Conservation (phyloP, 2,329 filamentous ascomycete species). For the Xenoacremonium recifei region DNA sequence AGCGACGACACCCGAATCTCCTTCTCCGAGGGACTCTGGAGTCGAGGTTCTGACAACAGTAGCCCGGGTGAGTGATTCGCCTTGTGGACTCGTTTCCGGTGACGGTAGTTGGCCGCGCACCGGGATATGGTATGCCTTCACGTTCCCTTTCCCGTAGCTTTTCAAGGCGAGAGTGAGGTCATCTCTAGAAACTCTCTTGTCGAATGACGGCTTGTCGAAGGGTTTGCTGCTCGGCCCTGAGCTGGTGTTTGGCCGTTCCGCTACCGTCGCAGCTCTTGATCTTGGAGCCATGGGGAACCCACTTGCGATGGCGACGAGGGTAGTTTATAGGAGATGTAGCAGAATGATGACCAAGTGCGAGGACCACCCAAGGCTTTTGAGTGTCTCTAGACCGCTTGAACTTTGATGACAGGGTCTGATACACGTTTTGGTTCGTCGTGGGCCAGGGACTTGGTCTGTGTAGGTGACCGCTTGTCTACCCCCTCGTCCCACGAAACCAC, state of each 20-base stretch:
- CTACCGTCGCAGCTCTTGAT: constrained; percentile 23
- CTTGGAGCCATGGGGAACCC: constrained; percentile 21
- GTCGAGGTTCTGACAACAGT: constrained; percentile 39
- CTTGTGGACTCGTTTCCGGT: constrained; percentile 39
- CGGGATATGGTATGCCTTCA: constrained; percentile 40
- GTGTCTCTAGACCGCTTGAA: constrained; percentile 18
- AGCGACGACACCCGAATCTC: constrained; percentile 33
- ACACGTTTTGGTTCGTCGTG: constrained; percentile 23
- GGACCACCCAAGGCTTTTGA: constrained; percentile 22
- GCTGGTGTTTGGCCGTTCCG: constrained; percentile 22
- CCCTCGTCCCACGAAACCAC: constrained; percentile 24
- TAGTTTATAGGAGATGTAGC: constrained; percentile 20
- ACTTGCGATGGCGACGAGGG: constrained; percentile 13
- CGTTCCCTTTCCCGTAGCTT: constrained; percentile 28
- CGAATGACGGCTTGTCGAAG: constrained; percentile 16
- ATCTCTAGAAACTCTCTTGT: constrained; percentile 46
- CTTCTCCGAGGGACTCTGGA: constrained; percentile 37
- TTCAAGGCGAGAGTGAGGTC: constrained; percentile 34
- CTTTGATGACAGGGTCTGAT: constrained; percentile 27
- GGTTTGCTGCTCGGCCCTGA: constrained; percentile 17
- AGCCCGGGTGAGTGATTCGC: constrained; percentile 25
- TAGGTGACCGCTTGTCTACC: constrained; percentile 2
- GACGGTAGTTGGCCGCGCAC: constrained; percentile 42
- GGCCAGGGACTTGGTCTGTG: neutral
- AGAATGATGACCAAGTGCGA: constrained; percentile 12